Conservation (phyloP, 805 yeast species). For the Ogataea methylovora region DNA sequence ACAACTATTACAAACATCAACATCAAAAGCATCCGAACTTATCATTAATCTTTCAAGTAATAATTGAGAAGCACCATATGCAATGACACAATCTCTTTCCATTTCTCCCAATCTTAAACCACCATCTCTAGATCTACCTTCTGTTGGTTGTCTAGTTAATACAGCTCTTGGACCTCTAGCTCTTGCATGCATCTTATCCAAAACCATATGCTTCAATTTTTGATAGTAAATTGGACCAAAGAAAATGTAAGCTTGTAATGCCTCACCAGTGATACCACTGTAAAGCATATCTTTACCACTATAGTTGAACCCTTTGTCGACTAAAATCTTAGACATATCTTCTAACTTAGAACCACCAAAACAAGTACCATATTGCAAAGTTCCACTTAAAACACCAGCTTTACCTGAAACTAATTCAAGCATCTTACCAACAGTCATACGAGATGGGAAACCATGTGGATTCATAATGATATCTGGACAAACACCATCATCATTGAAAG, state of each 20-base stretch:
- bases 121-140: slow-evolving; percentile 98
- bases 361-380: slow-evolving; percentile 93
- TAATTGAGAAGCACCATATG: slow-evolving; percentile 96
- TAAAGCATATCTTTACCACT: slow-evolving; percentile 97
- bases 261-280: slow-evolving; percentile 96
- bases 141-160: slow-evolving; percentile 95
- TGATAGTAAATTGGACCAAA: slow-evolving; percentile 98
- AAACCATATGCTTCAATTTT: slow-evolving; percentile 96
- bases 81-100: slow-evolving; percentile 99
- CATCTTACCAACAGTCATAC: slow-evolving; percentile 99
- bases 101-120: slow-evolving; percentile 98
- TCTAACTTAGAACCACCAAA: slow-evolving; percentile 96
- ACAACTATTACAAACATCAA: slow-evolving; percentile 88
- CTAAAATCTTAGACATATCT: slow-evolving; percentile 87
- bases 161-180: slow-evolving; percentile 99
- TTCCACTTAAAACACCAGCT: slow-evolving; percentile 92
- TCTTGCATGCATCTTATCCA: slow-evolving; percentile 99
- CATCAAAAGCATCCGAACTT: slow-evolving; percentile 96
- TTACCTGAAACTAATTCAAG: slow-evolving; percentile 93
- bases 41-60: slow-evolving; percentile 91
- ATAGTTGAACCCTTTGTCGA: slow-evolving; percentile 87
- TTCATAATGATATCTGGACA: slow-evolving; percentile 96
- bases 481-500: slow-evolving; percentile 88
- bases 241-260: slow-evolving; percentile 94
- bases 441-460: slow-evolving; percentile 99